These are phyloP conservation scores for Chamaecyparis obtusa DNA, from an alignment of 75 land plant genomes.

Conservation along the genomic window DNA sequence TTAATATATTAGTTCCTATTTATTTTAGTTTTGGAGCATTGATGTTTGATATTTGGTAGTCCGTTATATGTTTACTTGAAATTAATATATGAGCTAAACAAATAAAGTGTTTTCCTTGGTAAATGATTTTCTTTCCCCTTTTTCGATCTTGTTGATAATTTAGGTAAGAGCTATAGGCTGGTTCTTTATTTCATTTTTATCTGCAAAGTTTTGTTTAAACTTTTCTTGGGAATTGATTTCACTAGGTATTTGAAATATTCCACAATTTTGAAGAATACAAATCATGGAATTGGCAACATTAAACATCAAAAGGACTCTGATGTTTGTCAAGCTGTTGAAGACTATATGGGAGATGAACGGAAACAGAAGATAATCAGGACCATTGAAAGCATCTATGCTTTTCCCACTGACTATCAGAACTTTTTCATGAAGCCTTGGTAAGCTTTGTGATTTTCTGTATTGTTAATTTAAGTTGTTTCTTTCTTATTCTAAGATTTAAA, in stretches of 20 bases:
- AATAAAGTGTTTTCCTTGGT: background rate
- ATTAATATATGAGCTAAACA: background rate
- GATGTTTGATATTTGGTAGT: background rate
- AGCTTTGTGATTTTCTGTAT: background rate
- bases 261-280: conserved; percentile 14
- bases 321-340: conserved; percentile 4
- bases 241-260: conserved; percentile 12
- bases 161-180: background rate
- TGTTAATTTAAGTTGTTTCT: background rate
- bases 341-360: conserved; percentile 10
- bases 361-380: conserved; percentile 9
- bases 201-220: background rate
- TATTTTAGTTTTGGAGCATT: background rate
- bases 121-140: background rate
- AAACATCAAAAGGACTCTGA: conserved; percentile 4
- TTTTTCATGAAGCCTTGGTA: conserved; percentile 3
- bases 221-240: background rate
- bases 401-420: background rate
- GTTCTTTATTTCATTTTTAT: background rate
- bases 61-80: background rate
- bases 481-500: background rate
- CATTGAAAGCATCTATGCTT: conserved; percentile 6
- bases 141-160: background rate
- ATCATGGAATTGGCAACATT: background rate
- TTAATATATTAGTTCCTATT: background rate